Evolutionary conservation across 208 protist species (phyloP).

Genomic region (Sergeia podlipaevii): DNA sequence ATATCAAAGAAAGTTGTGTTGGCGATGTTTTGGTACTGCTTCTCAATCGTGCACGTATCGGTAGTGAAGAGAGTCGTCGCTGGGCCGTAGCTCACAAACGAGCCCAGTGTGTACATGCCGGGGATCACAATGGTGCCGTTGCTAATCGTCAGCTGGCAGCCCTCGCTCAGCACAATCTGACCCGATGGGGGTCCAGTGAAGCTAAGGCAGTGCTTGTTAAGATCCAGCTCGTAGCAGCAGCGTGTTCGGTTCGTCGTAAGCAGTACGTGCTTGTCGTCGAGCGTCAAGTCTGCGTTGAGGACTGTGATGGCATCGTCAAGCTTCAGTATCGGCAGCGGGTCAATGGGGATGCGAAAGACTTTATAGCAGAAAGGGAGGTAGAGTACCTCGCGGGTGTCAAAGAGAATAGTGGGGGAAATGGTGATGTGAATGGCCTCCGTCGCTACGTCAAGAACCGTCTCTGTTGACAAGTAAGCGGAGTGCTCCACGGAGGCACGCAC

Average conservation of each 20-base stretch:
- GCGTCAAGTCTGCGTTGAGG: slow-evolving; percentile 43
- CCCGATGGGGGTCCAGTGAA: slow-evolving; percentile 45
- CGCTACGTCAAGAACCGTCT: slow-evolving; percentile 35
- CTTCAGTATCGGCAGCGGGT: slow-evolving; percentile 50
- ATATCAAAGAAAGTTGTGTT: slow-evolving; percentile 21
- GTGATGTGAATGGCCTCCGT: slow-evolving; percentile 31
- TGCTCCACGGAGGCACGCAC: neutral
- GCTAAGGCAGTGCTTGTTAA: slow-evolving; percentile 55
- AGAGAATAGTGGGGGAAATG: slow-evolving; percentile 65
- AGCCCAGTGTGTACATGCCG: slow-evolving; percentile 76
- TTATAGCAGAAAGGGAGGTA: slow-evolving; percentile 78
- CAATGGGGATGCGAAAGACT: slow-evolving; percentile 57
- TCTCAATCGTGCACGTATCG: slow-evolving; percentile 53
- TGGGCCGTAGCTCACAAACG: slow-evolving; percentile 76
- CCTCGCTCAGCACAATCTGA: slow-evolving; percentile 68
- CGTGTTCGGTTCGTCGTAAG: slow-evolving; percentile 50
- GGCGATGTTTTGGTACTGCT: slow-evolving; percentile 39
- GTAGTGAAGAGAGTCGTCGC: slow-evolving; percentile 55
- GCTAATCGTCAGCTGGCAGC: slow-evolving; percentile 78
- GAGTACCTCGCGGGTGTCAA: slow-evolving; percentile 68
- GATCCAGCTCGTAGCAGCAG: slow-evolving; percentile 71
- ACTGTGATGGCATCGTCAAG: slow-evolving; percentile 42
- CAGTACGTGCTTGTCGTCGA: slow-evolving; percentile 74
- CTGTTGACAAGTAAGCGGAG: slow-evolving; percentile 12
- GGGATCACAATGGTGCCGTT: slow-evolving; percentile 83